These are phyloP conservation scores for Trifolium pratense DNA, from an alignment of 306 rosid species.

Conservation along the genomic window DNA sequence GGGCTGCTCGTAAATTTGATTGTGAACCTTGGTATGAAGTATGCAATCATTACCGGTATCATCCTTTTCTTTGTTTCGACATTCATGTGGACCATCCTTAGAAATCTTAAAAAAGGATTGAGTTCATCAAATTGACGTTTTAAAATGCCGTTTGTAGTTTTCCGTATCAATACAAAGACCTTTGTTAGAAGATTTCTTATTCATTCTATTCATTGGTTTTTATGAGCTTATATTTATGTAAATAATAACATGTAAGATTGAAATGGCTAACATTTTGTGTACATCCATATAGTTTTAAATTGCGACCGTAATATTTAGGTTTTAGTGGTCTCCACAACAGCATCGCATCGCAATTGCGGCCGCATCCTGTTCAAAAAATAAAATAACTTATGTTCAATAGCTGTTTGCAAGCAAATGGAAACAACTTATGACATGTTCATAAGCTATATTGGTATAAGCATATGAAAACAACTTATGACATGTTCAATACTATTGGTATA, in stretches of 20 bases:
- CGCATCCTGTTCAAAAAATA: no score
- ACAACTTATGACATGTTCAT: no score
- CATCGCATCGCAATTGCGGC: not conserved
- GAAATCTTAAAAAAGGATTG: conserved; percentile 56
- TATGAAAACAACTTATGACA: no score
- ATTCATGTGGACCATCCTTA: conserved; percentile 90
- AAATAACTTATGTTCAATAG: no score
- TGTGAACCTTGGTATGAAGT: conserved; percentile 89
- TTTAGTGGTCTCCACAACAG: not conserved
- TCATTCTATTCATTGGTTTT: conserved; percentile 30
- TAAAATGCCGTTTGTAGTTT: conserved; percentile 19
- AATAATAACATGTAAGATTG: conserved; percentile 13
- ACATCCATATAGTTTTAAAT: not conserved
- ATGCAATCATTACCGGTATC: conserved; percentile 72
- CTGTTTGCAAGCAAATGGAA: no score
- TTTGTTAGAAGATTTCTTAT: conserved; percentile 4
- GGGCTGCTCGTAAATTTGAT: conserved; percentile 87
- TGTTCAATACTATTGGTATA: no score
- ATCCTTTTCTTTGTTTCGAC: conserved; percentile 83
- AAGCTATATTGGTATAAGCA: no score
- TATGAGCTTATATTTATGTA: conserved; percentile 16
- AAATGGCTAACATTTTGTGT: conserved; percentile 11
- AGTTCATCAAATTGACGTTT: conserved; percentile 49
- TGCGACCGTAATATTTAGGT: not conserved
- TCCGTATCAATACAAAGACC: not conserved